Evolutionary conservation across 495 filamentous ascomycete species (phyloP).

Genomic region (Penicillium bovifimosum): DNA sequence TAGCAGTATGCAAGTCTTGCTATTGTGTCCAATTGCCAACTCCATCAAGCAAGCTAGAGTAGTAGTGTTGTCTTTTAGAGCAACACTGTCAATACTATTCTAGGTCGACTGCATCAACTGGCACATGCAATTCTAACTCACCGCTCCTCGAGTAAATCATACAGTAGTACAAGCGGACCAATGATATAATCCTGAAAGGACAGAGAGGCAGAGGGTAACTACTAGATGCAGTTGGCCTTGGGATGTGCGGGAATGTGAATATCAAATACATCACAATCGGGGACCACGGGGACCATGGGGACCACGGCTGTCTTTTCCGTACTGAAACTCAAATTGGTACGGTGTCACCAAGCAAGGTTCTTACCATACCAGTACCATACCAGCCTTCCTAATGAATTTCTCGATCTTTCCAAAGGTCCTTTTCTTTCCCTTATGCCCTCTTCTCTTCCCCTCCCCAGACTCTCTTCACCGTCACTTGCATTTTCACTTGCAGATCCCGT

Average conservation of each 20-base stretch:
- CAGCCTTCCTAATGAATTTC: constrained; percentile 9
- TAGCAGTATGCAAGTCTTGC: background rate
- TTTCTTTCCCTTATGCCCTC: constrained; percentile 2
- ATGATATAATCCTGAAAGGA: background rate
- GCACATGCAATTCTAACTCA: background rate
- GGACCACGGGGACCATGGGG: background rate
- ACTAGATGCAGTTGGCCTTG: constrained; percentile 11
- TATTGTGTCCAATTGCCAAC: background rate
- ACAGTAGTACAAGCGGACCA: background rate
- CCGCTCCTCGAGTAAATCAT: background rate
- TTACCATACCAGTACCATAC: constrained; percentile 18
- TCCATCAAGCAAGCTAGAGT: background rate
- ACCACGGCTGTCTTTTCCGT: background rate
- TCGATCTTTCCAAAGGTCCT: constrained; percentile 6
- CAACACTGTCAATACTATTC: background rate
- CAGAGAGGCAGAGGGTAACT: background rate
- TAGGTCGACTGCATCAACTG: background rate
- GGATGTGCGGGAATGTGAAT: background rate
- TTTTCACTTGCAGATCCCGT: background rate
- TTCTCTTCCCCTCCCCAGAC: constrained; percentile 8
- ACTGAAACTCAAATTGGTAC: background rate
- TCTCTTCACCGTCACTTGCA: constrained; percentile 16
- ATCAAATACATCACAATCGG: background rate
- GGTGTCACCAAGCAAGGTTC: background rate
- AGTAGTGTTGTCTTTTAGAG: background rate